Conservation (phyloP, 371 early-diverging fungal species). For the Mucor plumbeus region DNA sequence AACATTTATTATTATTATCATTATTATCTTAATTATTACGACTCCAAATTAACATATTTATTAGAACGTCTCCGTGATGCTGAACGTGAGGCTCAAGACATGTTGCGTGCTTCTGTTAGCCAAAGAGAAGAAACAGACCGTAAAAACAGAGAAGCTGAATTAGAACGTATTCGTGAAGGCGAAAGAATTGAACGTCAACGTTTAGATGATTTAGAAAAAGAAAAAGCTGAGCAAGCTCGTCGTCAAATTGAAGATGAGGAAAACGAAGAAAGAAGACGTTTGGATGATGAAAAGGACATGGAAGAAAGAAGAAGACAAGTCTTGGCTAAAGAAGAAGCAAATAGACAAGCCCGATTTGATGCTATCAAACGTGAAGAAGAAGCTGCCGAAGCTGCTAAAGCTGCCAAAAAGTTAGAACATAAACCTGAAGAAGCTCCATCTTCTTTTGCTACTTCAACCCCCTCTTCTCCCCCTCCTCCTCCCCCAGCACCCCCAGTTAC, state of each 20-base stretch:
- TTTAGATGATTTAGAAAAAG: conserved; percentile 28
- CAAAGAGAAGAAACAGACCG: conserved; percentile 33
- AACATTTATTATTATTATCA: not conserved
- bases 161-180: conserved; percentile 21
- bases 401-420: conserved; percentile 23
- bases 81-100: conserved; percentile 44
- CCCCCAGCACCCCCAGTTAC: conserved; percentile 16
- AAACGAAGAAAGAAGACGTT: conserved; percentile 33
- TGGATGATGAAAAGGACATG: conserved; percentile 35
- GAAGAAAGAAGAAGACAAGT: conserved; percentile 36
- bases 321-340: conserved; percentile 41
- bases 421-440: not conserved
- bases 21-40: too few species aligned
- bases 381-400: conserved; percentile 38
- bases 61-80: conserved; percentile 44
- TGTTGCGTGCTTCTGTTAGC: conserved; percentile 31
- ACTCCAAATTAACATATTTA: too few species aligned
- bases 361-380: conserved; percentile 45
- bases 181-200: conserved; percentile 32
- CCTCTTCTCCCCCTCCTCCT: conserved; percentile 9
- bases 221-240: conserved; percentile 10
- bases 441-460: not conserved
- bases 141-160: conserved; percentile 24
- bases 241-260: conserved; percentile 21
- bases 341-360: conserved; percentile 39